A percentile compares a stretch with the other conserved stretches of the same genome.
phyloP scores from a whole-genome alignment of 2,329 filamentous ascomycete species.

The Fusarium phyllophilum region DNA sequence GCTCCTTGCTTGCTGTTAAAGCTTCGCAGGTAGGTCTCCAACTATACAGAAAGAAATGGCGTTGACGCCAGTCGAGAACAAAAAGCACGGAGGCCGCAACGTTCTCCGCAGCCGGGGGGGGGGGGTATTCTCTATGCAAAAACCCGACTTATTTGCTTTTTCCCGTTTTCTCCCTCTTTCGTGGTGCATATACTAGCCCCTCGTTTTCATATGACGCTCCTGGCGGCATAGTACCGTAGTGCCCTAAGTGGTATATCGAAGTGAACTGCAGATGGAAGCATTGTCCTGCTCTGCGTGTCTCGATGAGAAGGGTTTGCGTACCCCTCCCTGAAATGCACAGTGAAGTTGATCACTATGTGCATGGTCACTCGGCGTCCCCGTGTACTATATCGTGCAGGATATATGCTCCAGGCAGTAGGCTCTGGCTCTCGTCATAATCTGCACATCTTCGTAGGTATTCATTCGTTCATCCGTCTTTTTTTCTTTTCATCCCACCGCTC shows the following conservation, averaged over 20 bases:
- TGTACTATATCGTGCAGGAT: conserved; percentile 28
- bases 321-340: conserved; percentile 20
- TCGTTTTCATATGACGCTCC: conserved; percentile 22
- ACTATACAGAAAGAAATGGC: conserved; percentile 37
- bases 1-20: conserved; percentile 43
- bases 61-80: conserved; percentile 33
- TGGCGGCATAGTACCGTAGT: conserved; percentile 26
- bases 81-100: conserved; percentile 29
- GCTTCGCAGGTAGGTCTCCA: conserved; percentile 26
- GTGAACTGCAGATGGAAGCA: conserved; percentile 7
- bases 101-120: conserved; percentile 34
- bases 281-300: conserved; percentile 2
- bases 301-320: conserved; percentile 15
- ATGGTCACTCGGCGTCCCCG: conserved; percentile 33
- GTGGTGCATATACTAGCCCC: conserved; percentile 14
- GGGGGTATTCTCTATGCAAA: conserved; percentile 25
- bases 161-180: conserved; percentile 8
- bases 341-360: conserved; percentile 18
- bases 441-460: conserved; percentile 29
- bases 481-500: conserved; percentile 29
- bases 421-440: conserved; percentile 26
- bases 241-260: conserved; percentile 27
- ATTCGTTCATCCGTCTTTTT: conserved; percentile 34
- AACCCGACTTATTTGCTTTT: conserved; percentile 21
- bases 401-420: conserved; percentile 30